Evolutionary conservation across 768 basidiomycete genomes (phyloP).

Genomic region (Roridomyces roridus): DNA sequence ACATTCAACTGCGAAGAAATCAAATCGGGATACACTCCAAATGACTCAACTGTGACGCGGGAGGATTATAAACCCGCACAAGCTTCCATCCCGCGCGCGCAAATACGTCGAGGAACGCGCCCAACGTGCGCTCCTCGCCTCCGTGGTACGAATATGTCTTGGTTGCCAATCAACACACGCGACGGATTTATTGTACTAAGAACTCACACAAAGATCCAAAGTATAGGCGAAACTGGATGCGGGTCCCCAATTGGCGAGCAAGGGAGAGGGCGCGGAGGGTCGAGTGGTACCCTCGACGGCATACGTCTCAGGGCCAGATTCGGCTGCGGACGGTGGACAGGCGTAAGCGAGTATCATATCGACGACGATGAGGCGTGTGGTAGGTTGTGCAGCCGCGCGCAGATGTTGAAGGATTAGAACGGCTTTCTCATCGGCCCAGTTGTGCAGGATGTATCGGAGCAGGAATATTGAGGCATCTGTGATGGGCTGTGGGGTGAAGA

Average conservation of each 20-base stretch:
- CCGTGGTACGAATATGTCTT: conserved; percentile 1
- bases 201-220: background rate
- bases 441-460: background rate
- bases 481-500: background rate
- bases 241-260: conserved; percentile 8
- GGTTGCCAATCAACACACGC: too few species aligned
- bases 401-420: background rate
- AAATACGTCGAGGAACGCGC: conserved; percentile 3
- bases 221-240: background rate
- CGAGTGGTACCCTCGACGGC: background rate
- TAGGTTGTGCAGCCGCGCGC: background rate
- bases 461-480: background rate
- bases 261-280: background rate
- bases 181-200: too few species aligned
- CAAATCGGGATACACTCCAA: too few species aligned
- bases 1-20: too few species aligned
- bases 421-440: background rate
- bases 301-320: background rate
- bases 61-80: conserved; percentile 6
- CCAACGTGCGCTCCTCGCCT: conserved; percentile 9
- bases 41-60: too few species aligned
- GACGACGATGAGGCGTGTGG: background rate
- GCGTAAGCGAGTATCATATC: background rate
- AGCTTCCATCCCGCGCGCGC: conserved; percentile 7
- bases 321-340: background rate